Evolutionary conservation across 768 basidiomycete genomes (phyloP), one percentile per base, ranked within the genome.

Genomic region (Psilocybe sp.): DNA sequence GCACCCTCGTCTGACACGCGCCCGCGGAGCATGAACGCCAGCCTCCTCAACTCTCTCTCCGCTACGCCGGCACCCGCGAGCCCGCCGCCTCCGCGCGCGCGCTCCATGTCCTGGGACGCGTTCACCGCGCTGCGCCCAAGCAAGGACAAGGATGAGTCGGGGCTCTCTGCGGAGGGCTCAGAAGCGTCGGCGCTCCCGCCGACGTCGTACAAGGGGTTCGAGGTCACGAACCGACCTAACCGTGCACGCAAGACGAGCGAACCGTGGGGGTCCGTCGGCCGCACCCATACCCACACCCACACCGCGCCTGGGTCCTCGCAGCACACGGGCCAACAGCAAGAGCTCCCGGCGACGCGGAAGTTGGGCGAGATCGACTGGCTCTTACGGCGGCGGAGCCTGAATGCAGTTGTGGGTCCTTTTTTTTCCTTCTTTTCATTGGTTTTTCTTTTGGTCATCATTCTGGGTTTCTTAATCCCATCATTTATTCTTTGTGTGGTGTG

Each of bases 311-410:
- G 23, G 23, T 28, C 23, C 23, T 28, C 23, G 23, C 23, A 28
- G 7, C 23, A 28, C 23, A 28, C 23, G 23, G 4, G 4, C 7
- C 23, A 28, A 7, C 23, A 28, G 23, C 23, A 28, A 7, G 4
- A 28, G 31, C 53, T 63, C 35, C 63, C 74, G 13, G 72, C 80
- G 28, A 73, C 79, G 28, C 72, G 80, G 49, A 82, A 77, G 53
- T 69, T 89, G 35, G 80, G 82, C 28, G 87, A 92, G 60, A 72
- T 88, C 44, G 88, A 88, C 61, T 92, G 90, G 90, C 70, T 90
- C 32, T 78, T 85, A 49, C 79, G 85, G 44, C 75, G 90, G 46
- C 78, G 88, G 50, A 89, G 84, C 62, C 68, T 86, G 28, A 84
- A 81, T 59, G 77, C 79, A 49, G 80, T 86, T 70, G 89, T 90